Conservation (phyloP, 2,329 filamentous ascomycete species). For the Gnomoniopsis sp. region DNA sequence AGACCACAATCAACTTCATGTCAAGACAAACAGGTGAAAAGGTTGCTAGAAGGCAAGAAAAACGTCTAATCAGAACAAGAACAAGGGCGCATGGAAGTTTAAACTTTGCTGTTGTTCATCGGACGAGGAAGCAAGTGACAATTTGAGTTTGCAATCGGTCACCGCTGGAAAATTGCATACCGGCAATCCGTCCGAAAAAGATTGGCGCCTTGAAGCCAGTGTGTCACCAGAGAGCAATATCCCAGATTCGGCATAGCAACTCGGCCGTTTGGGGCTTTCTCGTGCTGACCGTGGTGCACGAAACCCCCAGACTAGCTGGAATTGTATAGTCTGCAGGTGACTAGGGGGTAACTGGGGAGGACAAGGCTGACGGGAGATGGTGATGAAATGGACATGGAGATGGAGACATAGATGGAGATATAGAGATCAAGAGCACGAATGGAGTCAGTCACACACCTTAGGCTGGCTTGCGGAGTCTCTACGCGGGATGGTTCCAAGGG, state of each 20-base stretch:
- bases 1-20: neutral
- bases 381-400: neutral
- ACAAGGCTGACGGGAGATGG: neutral
- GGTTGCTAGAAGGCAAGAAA: neutral
- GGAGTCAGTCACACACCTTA: neutral
- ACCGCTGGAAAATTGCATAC: no score
- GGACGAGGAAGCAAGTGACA: neutral
- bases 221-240: neutral
- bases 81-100: neutral
- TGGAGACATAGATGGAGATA: neutral
- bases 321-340: neutral
- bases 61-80: neutral
- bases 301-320: neutral
- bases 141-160: no score
- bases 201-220: neutral
- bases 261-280: neutral
- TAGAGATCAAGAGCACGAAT: neutral
- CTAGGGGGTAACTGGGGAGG: neutral
- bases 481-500: neutral
- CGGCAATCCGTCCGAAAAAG: no score
- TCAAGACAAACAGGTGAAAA: neutral
- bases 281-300: neutral
- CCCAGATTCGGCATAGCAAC: conserved; percentile 2
- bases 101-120: neutral
- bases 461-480: neutral